Base-by-base conservation (phyloP, 2,329 filamentous ascomycete genomes). In the Cercospora citrullina region DNA sequence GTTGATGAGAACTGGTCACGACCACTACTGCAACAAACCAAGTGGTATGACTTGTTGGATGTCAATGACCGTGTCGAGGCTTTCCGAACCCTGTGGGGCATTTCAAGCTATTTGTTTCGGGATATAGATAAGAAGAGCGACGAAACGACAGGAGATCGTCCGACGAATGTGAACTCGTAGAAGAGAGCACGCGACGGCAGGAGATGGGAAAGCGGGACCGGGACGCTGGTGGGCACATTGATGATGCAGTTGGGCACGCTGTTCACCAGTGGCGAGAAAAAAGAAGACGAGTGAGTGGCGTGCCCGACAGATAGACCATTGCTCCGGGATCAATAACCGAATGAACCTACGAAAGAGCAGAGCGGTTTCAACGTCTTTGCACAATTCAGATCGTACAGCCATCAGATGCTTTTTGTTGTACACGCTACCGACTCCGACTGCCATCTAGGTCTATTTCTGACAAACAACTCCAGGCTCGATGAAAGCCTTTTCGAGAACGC, bases 11-110 rank as follows among this genome's bases (percentile, higher is more conserved):
- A 80, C 9, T 88, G 86, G 86, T 81, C 83, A 72, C 79, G 81
- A 3, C 84, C 88, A 23, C 79, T 80, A 36, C 74, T 89, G 33
- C 82, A 85, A 62, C 83, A 87, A 36, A 87, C 85, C 48, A 79
- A 80, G 55, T 90, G 87, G 87, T 87, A 83, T 69, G 84, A 90
- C 75, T 76, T 90, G 4, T 82, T 90, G 66, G 78, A 85, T 16
- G 72, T 81, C 2, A 78, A 84, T 21, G 84, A 89, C 53, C 83
- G 87, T 18, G 75, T 84, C 8, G 85, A 88, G 74, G 84, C 84
- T 5, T 84, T 89, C 76, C 79, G 84, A 60, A 85, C 82, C 0
- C 73, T 89, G 5, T 89, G 87, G 87, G 83, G 82, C 7, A 75
- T 88, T 23, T 83, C 89, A 79, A 82, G 81, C 45, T 87, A 85